Percentiles rank a stretch among this genome's conserved stretches.
Conservation (phyloP, 1,284 basidiomycete genomes). For the Boletus mariae region DNA sequence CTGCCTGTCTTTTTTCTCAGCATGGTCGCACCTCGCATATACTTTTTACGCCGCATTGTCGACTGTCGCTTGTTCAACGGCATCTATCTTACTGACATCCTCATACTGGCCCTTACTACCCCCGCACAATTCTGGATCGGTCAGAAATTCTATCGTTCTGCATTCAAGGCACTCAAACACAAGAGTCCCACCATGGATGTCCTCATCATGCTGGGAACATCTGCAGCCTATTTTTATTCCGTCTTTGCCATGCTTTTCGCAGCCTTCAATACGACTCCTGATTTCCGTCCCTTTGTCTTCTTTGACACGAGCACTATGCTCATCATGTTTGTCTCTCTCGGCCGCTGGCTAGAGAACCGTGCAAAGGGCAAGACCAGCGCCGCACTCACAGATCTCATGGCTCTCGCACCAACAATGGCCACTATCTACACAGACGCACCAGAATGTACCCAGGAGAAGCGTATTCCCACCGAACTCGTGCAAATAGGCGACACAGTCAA, state of each 20-base stretch:
- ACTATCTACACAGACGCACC: slow-evolving; percentile 88
- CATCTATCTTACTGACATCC: slow-evolving; percentile 81
- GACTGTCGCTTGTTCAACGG: slow-evolving; percentile 52
- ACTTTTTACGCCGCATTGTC: slow-evolving; percentile 51
- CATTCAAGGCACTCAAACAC: slow-evolving; percentile 90
- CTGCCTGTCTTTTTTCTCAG: slow-evolving; percentile 90
- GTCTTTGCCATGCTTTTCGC: slow-evolving; percentile 68
- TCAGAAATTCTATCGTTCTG: slow-evolving; percentile 81
- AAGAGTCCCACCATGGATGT: slow-evolving; percentile 95
- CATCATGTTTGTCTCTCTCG: slow-evolving; percentile 95
- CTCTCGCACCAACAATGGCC: slow-evolving; percentile 91
- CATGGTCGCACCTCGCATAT: slow-evolving; percentile 84
- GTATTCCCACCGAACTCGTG: slow-evolving; percentile 90
- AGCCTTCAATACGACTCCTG: slow-evolving; percentile 58
- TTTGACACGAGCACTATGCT: slow-evolving; percentile 99
- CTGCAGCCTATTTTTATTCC: slow-evolving; percentile 92
- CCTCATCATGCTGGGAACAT: slow-evolving; percentile 92
- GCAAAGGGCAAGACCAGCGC: slow-evolving; percentile 98
- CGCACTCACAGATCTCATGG: slow-evolving; percentile 94
- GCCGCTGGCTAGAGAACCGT: slow-evolving; percentile 92
- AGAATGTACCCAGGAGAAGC: slow-evolving; percentile 78
- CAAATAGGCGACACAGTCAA: slow-evolving; percentile 94
- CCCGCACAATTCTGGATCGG: slow-evolving; percentile 95
- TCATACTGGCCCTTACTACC: slow-evolving; percentile 82
- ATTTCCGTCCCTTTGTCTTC: slow-evolving; percentile 84